Percentiles rank a stretch among this genome's conserved stretches.
These are phyloP conservation scores for Durio zibethinus DNA, from an alignment of 345 rosid genomes.

Conservation along the genomic window DNA sequence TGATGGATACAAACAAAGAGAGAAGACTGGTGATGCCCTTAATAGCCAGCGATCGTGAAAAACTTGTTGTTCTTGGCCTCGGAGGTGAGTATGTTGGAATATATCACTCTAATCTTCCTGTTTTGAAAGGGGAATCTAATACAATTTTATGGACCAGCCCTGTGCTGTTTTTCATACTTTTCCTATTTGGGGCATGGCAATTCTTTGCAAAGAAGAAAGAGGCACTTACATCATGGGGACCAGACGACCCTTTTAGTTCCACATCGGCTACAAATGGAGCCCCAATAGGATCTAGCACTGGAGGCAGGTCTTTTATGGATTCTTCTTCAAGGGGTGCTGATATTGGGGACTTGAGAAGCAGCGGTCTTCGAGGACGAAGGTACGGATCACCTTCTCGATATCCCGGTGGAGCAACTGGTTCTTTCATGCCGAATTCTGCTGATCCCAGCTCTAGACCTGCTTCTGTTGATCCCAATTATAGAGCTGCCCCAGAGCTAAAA, in stretches of 20 bases:
- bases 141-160: slow-evolving; percentile 82
- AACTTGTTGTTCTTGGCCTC: slow-evolving; percentile 69
- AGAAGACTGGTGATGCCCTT: slow-evolving; percentile 40
- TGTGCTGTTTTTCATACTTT: slow-evolving; percentile 69
- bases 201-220: slow-evolving; percentile 96
- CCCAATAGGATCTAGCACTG: slow-evolving; percentile 41
- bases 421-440: slow-evolving; percentile 52
- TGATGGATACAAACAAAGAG: slow-evolving; percentile 18
- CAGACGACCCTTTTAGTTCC: slow-evolving; percentile 73
- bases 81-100: slow-evolving; percentile 71
- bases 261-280: slow-evolving; percentile 42
- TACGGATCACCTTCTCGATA: slow-evolving; percentile 62
- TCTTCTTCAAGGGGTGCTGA: slow-evolving; percentile 57
- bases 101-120: slow-evolving; percentile 67
- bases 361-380: slow-evolving; percentile 49
- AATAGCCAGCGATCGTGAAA: slow-evolving; percentile 74
- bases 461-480: slow-evolving; percentile 49
- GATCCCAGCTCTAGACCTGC: slow-evolving; percentile 51
- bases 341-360: slow-evolving; percentile 42
- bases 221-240: slow-evolving; percentile 88
- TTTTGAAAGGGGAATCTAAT: slow-evolving; percentile 54
- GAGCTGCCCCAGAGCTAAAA: slow-evolving; percentile 54
- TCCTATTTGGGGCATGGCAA: slow-evolving; percentile 82
- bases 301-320: slow-evolving; percentile 48
- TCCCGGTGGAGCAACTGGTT: slow-evolving; percentile 49